Conservation (phyloP, 202 grass and related monocot genomes). For the Cymbopogon flexuosus region DNA sequence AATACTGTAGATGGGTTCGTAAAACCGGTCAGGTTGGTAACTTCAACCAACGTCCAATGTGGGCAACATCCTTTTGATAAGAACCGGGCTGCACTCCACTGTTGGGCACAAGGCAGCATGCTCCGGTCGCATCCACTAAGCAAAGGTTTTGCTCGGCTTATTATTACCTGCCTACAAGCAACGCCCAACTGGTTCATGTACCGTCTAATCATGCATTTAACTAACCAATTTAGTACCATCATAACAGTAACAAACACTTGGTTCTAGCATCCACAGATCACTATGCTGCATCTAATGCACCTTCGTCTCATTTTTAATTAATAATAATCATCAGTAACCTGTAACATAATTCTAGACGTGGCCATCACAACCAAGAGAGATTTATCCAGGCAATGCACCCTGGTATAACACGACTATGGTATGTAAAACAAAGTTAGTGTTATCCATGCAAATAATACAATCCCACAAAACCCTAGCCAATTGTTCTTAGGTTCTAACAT, state of each 20-base stretch:
- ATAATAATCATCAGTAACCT: neutral
- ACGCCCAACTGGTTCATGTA: no score
- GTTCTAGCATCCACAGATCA: neutral
- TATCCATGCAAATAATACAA: constrained; percentile 2
- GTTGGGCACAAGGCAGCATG: neutral
- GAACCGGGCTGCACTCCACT: neutral
- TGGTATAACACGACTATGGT: neutral
- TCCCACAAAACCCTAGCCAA: neutral
- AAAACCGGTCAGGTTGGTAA: no score
- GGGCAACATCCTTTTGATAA: neutral
- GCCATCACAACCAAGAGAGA: neutral
- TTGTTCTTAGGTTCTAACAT: neutral
- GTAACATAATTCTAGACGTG: neutral
- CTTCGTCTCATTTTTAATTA: neutral
- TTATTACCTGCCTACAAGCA: no score
- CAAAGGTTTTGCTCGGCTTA: neutral
- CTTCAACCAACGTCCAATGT: no score
- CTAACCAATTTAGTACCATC: no score
- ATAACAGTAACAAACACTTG: neutral
- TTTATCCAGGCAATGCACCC: neutral
- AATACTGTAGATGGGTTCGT: no score
- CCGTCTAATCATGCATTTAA: no score
- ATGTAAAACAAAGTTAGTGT: neutral
- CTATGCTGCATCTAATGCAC: neutral
- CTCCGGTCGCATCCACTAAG: neutral